Evolutionary conservation across 805 yeast genomes (phyloP), one percentile per base, ranked within the genome.

Genomic region (Starmerella sp.): DNA sequence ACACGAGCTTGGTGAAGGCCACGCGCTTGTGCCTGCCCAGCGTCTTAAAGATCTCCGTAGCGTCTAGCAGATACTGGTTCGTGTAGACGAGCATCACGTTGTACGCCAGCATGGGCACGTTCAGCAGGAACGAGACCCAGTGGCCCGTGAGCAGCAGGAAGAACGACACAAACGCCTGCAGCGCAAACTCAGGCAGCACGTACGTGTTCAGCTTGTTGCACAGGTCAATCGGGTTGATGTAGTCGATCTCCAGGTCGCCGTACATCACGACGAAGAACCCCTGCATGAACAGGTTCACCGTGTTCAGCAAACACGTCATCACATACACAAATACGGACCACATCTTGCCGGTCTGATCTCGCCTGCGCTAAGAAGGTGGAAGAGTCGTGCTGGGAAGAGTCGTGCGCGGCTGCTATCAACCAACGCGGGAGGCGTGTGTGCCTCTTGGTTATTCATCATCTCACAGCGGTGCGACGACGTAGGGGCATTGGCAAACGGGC

Each of bases 31-130:
- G 95, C 67, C 83, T 86, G 65, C 84, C 79, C 65, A 91, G 79
- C 36, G 97, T 90, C 76, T 97, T 83, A 75, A 91, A 91, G 66
- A 91, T 93, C 73, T 93, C 98, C 42, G 98, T 91, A 56, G 98
- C 97, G 71, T 91, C 98, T 67, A 93, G 80, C 58, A 86, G 73
- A 70, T 89, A 89, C 71, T 82, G 83, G 70, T 88, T 87, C 63
- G 78, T 82, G 72, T 83, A 71, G 65, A 86, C 78, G 71, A 86
- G 85, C 74, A 85, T 83, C 56, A 75, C 80, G 69, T 91, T 91
- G 77, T 76, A 89, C 37, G 88, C 93, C 52, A 88, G 71, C 59
- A 93, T 73, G 50, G 97, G 97, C 61, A 85, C 72, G 72, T 90
- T 90, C 68, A 93, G 71, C 66, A 91, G 71, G 70, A 93, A 84